Base-by-base conservation (phyloP, 1,284 basidiomycete genomes). In the Neonothopanus nambi region DNA sequence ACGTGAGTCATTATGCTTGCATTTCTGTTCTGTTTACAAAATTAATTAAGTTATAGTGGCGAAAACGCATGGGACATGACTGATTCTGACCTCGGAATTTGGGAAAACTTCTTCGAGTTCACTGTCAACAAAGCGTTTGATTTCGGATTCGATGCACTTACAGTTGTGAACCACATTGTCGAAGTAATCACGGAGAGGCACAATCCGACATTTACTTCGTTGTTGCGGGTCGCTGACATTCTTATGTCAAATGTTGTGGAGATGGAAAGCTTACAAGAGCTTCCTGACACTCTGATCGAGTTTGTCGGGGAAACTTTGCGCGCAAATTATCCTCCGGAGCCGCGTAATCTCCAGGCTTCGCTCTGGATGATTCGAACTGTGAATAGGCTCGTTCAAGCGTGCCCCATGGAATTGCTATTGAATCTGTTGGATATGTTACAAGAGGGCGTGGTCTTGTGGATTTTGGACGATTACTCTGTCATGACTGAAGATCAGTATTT, bases 261-360 rank as follows among this genome's bases (percentile, higher is more conserved):
- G 24, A 71, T 79, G 55, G 59, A 66, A 13, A 79, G 81, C 2
- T 70, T 74, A 42, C 72, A 77, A 30, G 72, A 79, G 28, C 62
- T 81, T 5, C 84, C 84, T 9, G 66, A 64, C 12, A 62, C 62
- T 38, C 63, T 87, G 9, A 64, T 87, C 33, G 76, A 81, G 46
- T 77, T 87, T 50, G 71, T 82, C 46, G 81, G 83, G 57, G 77
- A 81, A 37, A 79, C 80, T 0, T 70, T 91, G 47, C 65, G 72
- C 15, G 72, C 77, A 12, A 78, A 77, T n/a, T 91, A 91, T 67
- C 87, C 88, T 0, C 84, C 85, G 0, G 77, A 77, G n/a, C 72
- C 78, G 3, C 69, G 70, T 41, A 78, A 80, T 60, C 72, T 78
- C 60, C 71, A 78, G 44, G 73, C 74, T 38, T 78, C 77, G 26